Evolutionary conservation across 2,329 filamentous ascomycete genomes (phyloP).

Genomic region (Aspergillus chevalieri): DNA sequence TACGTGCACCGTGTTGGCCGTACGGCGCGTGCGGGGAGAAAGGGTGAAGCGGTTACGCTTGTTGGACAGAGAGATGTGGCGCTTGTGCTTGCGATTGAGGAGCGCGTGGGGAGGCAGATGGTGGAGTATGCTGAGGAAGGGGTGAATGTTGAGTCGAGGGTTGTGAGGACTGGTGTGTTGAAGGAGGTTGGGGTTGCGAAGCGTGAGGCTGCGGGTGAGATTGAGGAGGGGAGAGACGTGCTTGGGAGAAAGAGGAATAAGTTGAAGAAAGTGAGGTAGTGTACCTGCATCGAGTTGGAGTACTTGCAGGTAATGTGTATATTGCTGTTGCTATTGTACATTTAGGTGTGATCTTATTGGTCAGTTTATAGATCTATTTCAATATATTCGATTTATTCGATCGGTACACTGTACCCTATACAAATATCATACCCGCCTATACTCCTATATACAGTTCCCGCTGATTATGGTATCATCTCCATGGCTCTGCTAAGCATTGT

Average conservation of each 20-base stretch:
- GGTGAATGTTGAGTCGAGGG: conserved; percentile 86
- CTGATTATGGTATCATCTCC: too few relatives aligned
- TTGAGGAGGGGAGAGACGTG: conserved; percentile 88
- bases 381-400: background rate
- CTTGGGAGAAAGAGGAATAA: conserved; percentile 66
- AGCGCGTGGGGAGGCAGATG: conserved; percentile 71
- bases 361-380: background rate
- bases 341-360: background rate
- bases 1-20: conserved; percentile 96
- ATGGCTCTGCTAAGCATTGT: too few relatives aligned
- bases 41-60: conserved; percentile 76
- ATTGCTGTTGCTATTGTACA: background rate
- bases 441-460: background rate
- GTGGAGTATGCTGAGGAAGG: conserved; percentile 80
- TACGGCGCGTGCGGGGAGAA: conserved; percentile 83
- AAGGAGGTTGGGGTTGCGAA: conserved; percentile 95
- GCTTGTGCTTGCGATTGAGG: conserved; percentile 83
- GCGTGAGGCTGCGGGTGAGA: conserved; percentile 79
- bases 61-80: conserved; percentile 91
- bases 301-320: background rate
- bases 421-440: background rate
- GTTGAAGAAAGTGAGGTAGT: conserved; percentile 36
- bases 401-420: background rate
- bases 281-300: background rate
- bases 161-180: conserved; percentile 69